Evolutionary conservation across 2,329 filamentous ascomycete species (phyloP).

Genomic region (Calonectria multiphialidica): DNA sequence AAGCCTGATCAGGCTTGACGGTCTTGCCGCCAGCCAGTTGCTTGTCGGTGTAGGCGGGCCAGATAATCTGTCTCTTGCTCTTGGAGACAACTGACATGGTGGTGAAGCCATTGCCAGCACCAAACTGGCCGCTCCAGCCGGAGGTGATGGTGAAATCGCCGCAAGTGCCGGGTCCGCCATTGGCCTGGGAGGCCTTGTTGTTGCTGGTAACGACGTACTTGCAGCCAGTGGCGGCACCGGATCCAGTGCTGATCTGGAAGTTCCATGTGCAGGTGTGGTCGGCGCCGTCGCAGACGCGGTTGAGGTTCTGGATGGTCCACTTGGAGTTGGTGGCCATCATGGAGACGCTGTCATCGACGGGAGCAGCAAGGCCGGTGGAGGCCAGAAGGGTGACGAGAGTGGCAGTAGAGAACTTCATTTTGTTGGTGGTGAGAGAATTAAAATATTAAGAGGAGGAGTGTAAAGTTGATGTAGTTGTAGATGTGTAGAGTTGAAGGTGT

Average conservation of each 20-base stretch:
- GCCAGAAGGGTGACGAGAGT: conserved; percentile 50
- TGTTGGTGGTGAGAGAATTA: conserved; percentile 10
- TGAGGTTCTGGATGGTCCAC: conserved; percentile 57
- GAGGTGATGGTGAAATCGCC: conserved; percentile 64
- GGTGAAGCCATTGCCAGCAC: conserved; percentile 64
- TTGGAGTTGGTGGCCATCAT: conserved; percentile 55
- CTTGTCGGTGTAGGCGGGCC: conserved; percentile 65
- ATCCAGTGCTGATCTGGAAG: conserved; percentile 59
- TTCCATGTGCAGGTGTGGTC: conserved; percentile 58
- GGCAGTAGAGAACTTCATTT: conserved; percentile 60
- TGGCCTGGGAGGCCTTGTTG: conserved; percentile 47
- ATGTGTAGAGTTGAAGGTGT: neutral
- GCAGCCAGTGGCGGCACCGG: conserved; percentile 49
- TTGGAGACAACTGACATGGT: conserved; percentile 63
- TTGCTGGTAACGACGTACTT: conserved; percentile 47
- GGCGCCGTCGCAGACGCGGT: conserved; percentile 54
- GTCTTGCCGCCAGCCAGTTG: conserved; percentile 58
- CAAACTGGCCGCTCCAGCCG: conserved; percentile 69
- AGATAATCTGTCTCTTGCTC: conserved; percentile 58
- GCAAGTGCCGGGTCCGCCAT: conserved; percentile 57
- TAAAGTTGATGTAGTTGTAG: neutral
- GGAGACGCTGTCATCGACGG: conserved; percentile 47
- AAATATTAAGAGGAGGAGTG: too few relatives aligned
- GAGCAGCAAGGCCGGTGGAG: conserved; percentile 52
- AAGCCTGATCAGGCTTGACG: conserved; percentile 63